These are phyloP conservation scores for Stachybotrys echinatus DNA, from an alignment of 2,329 filamentous ascomycete genomes.

Conservation along the genomic window DNA sequence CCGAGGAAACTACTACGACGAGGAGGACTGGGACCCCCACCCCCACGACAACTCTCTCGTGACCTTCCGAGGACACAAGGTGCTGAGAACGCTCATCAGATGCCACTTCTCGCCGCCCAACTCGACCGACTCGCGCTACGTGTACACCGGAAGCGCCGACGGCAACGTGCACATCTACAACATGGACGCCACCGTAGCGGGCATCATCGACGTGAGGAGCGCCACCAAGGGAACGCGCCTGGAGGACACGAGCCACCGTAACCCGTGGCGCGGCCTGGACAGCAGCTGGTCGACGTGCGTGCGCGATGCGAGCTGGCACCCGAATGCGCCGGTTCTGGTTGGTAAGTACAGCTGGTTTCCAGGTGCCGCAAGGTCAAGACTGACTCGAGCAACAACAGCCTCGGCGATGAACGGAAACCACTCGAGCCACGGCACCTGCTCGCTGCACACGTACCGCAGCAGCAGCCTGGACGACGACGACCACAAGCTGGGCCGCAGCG, in stretches of 20 bases:
- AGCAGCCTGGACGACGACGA: conserved; percentile 59
- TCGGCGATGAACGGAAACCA: conserved; percentile 79
- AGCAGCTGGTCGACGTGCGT: conserved; percentile 71
- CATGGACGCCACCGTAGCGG: conserved; percentile 78
- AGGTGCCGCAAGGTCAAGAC: neutral
- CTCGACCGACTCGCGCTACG: conserved; percentile 84
- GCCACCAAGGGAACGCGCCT: conserved; percentile 62
- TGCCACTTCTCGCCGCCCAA: conserved; percentile 90
- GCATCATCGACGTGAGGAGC: conserved; percentile 69
- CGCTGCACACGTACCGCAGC: conserved; percentile 74
- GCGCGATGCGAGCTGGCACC: conserved; percentile 87
- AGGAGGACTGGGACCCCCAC: conserved; percentile 51
- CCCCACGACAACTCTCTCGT: conserved; percentile 89
- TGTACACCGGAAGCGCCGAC: conserved; percentile 87
- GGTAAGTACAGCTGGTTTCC: conserved; percentile 33
- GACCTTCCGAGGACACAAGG: conserved; percentile 85
- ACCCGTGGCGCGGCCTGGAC: conserved; percentile 52
- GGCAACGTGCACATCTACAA: conserved; percentile 92
- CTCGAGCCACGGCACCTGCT: conserved; percentile 68
- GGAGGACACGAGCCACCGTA: conserved; percentile 45
- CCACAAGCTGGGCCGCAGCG: conserved; percentile 47
- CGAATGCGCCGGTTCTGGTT: conserved; percentile 72
- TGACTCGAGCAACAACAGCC: conserved; percentile 41
- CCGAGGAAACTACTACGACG: conserved; percentile 61
- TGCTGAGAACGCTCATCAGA: conserved; percentile 84